Percentiles rank a stretch among this genome's conserved stretches.
phyloP scores from a whole-genome alignment of 2,329 filamentous ascomycete genomes.

The Sporothrix brunneoviolacea region DNA sequence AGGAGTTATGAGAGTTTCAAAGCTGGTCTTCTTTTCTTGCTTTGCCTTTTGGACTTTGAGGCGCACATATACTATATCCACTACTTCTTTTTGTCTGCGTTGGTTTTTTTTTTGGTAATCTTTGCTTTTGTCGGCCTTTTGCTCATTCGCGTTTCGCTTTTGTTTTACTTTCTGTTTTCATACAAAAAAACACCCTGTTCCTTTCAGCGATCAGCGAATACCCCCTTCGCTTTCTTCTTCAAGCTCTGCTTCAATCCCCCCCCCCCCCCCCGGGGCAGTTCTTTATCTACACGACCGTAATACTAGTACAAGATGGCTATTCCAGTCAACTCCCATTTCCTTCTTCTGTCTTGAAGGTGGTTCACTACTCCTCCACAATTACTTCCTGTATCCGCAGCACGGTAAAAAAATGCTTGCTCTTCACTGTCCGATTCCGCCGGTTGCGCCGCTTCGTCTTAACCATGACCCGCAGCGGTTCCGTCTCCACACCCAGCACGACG shows the following conservation, averaged over 20 bases:
- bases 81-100: constrained; percentile 22
- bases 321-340: not conserved
- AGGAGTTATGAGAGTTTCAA: not conserved
- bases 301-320: not conserved
- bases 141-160: not conserved
- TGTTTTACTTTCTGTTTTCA: not conserved
- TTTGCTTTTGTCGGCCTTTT: not conserved
- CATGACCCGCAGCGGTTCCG: constrained; percentile 68
- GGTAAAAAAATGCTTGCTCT: constrained; percentile 88
- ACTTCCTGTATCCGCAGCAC: constrained; percentile 72
- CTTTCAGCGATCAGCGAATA: too few species aligned
- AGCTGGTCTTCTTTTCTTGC: not conserved
- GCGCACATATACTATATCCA: constrained; percentile 11
- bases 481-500: constrained; percentile 76
- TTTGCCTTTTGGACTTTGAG: not conserved
- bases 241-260: too few species aligned
- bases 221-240: not conserved
- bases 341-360: not conserved
- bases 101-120: constrained; percentile 23
- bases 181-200: too few species aligned
- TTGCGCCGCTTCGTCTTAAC: constrained; percentile 77
- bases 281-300: constrained; percentile 1
- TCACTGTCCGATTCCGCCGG: constrained; percentile 65
- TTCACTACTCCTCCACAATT: constrained; percentile 3
- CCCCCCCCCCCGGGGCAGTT: too few species aligned